Percentiles rank a stretch among this genome's conserved stretches.
Evolutionary conservation across 257 asterid species (phyloP).

Genomic region (Leonotis leonurus): DNA sequence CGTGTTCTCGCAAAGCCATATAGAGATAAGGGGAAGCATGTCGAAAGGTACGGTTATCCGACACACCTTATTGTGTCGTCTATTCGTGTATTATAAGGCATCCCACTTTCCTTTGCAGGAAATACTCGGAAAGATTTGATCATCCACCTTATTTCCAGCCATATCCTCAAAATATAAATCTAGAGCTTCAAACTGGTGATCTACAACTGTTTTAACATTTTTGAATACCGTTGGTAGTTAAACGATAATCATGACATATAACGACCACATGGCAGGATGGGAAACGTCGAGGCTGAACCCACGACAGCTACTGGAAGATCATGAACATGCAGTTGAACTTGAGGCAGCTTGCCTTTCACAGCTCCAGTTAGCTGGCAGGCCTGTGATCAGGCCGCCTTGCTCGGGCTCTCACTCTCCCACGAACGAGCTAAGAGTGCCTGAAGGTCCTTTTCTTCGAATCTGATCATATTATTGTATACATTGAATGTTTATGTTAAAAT

Average conservation of each 20-base stretch:
- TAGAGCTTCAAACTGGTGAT: conserved; percentile 54
- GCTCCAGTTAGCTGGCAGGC: conserved; percentile 41
- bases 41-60: conserved; percentile 46
- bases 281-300: conserved; percentile 37
- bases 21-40: conserved; percentile 61
- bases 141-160: conserved; percentile 38
- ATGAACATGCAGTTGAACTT: conserved; percentile 41
- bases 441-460: conserved; percentile 29
- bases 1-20: conserved; percentile 97
- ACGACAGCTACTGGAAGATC: conserved; percentile 50
- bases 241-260: not conserved
- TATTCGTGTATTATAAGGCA: not conserved
- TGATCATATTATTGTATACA: not conserved
- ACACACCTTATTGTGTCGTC: no score
- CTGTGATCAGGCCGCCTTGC: no score
- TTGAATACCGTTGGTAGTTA: not conserved
- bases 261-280: conserved; percentile 34
- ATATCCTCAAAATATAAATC: conserved; percentile 26
- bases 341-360: conserved; percentile 54
- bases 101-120: conserved; percentile 43
- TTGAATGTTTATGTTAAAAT: not conserved
- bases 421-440: conserved; percentile 40
- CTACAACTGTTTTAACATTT: not conserved
- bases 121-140: conserved; percentile 49
- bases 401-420: conserved; percentile 33